Base-by-base conservation (phyloP, 352 stramenopile species). In the Thalassiosira oceanica region DNA sequence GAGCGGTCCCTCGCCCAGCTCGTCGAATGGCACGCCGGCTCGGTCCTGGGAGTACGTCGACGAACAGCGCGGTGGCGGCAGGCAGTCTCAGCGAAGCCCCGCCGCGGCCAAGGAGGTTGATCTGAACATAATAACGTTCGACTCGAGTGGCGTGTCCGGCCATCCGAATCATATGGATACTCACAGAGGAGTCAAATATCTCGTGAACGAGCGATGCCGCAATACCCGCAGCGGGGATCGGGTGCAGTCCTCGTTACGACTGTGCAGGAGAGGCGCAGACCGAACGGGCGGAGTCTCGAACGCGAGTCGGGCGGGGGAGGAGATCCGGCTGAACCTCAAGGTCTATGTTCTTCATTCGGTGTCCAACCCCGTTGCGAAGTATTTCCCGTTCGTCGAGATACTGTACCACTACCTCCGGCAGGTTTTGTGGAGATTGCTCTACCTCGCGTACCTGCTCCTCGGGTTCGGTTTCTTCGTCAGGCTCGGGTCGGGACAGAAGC, bases 161-260 rank as follows among this genome's bases (percentile, higher is more conserved):
- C 95, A 98, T 82, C 61, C 88, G 2, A 98, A 98, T 86, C 95
- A 98, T 73, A 89, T 95, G 27, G 89, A 87, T 69, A 80, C 72
- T 26, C 82, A 71, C 58, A 48, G 46, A 11, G 84, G 78, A 26
- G 64, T 87, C n/a, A 18, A 35, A 11, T 39, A 70, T 56, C 20
- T 77, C 0, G 27, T 77, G 7, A 24, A 77, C 44, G 51, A 71
- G 62, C 56, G 53, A 57, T 69, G 58, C 48, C 23, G 36, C 13
- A 24, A 54, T 33, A 7, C 39, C 0, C 24, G 5, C 8, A n/a
- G n/a, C n/a, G n/a, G 42, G 5, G 3, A 50, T 28, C 21, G 33
- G 42, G n/a, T 13, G 33, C 28, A 27, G 33, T 50, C 15, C 2
- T 16, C 33, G 42, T 6, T 16, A 29, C 15, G 16, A 50, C 42